Evolutionary conservation across 2,329 filamentous ascomycete species (phyloP), one percentile per base, ranked within the genome.

Genomic region (Aspergillus amoenus): DNA sequence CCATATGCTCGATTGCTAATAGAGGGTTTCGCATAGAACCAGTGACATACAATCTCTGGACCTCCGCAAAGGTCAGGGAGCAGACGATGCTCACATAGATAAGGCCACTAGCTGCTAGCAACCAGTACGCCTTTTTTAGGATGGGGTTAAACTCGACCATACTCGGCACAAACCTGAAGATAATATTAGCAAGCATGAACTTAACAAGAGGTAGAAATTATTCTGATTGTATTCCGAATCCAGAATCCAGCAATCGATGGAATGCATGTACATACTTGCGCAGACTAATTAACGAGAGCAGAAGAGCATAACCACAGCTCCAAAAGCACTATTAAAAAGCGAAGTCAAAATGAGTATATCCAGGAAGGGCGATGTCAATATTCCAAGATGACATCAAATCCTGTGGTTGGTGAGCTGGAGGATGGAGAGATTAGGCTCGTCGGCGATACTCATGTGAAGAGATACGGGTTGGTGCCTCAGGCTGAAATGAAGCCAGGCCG

Each of bases 31-130:
- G 30, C 11, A 17, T 30, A 11, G 21, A 12, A 40, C 34, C 5
- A 24, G 15, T 44, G 17, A 74, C 87, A 76, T 81, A 96, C 92
- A 93, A 86, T 77, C 89, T 82, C 72, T 97, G 93, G 52, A 96
- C 78, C 64, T 81, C 84, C 3, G 90, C 87, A 66, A 84, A 86
- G 13, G 88, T 83, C 57, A 90, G 76, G 9, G 88, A 75, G 2
- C 81, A 76, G n/a, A 96, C 74, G 61, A 89, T 86, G 27, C 83
- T 68, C 17, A 84, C 76, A 74, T 94, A 96, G 24, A 89, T 65
- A 40, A 82, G 82, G 7, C 90, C 78, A 13, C 85, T 80, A 15
- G 81, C 79, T 13, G 79, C 83, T 15, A 90, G 74, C 15, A 80
- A 78, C 75, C 81, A 82, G 64, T 84, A 81, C 53, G 82, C 80